phyloP scores from a whole-genome alignment of 2,329 filamentous ascomycete genomes.

The Trichoderma asperellum region DNA sequence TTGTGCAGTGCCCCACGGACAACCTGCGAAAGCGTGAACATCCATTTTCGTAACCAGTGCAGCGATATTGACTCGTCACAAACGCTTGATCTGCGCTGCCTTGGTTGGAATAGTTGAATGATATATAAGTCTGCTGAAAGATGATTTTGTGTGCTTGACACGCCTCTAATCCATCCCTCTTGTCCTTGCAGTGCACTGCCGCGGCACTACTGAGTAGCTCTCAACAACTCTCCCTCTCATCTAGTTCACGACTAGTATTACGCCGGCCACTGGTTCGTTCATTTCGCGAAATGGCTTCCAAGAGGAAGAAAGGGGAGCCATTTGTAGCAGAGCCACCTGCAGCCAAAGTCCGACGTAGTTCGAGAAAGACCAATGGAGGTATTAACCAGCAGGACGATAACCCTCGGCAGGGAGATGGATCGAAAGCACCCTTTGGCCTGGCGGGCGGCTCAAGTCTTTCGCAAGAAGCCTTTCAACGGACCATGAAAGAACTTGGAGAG shows the following conservation, averaged over 20 bases:
- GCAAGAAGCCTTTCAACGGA: constrained; percentile 43
- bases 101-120: background rate
- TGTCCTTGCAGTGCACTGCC: background rate
- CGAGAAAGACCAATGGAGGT: constrained; percentile 33
- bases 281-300: constrained; percentile 42
- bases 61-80: background rate
- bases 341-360: constrained; percentile 37
- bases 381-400: constrained; percentile 26
- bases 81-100: background rate
- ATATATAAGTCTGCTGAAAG: background rate
- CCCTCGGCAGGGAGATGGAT: background rate
- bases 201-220: constrained; percentile 5
- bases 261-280: background rate
- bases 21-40: background rate
- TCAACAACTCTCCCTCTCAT: background rate
- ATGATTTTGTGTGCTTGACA: constrained; percentile 3
- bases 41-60: background rate
- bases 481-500: constrained; percentile 51
- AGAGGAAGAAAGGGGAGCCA: constrained; percentile 43
- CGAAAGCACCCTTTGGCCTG: background rate
- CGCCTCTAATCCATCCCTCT: background rate
- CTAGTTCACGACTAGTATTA: background rate
- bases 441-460: background rate
- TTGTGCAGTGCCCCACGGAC: background rate
- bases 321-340: constrained; percentile 33